Conservation (phyloP, 768 basidiomycete genomes). For the Mycena indigotica region DNA sequence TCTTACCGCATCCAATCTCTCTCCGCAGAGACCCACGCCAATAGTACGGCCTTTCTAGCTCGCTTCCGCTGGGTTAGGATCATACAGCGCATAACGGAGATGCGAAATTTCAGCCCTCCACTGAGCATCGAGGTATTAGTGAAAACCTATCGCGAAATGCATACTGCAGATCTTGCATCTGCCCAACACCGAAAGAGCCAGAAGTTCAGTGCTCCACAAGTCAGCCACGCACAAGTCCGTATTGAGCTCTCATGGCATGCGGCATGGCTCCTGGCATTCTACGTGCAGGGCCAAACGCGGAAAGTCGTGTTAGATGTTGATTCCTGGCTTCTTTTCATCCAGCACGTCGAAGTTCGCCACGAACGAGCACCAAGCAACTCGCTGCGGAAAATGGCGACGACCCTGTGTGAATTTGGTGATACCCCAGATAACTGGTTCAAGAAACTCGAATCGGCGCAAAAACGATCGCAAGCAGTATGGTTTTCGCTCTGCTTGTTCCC, state of each 20-base stretch:
- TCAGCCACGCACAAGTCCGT: conserved; percentile 54
- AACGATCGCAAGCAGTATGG: conserved; percentile 14
- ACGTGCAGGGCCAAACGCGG: conserved; percentile 31
- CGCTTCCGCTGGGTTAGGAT: conserved; percentile 51
- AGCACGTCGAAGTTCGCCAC: conserved; percentile 6
- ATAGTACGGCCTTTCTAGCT: conserved; percentile 52
- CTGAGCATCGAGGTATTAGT: neutral
- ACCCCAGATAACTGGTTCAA: conserved; percentile 30
- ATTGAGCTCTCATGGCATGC: conserved; percentile 56
- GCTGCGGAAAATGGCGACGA: conserved; percentile 9
- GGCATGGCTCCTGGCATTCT: conserved; percentile 60
- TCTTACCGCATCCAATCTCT: conserved; percentile 40
- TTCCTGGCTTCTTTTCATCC: conserved; percentile 52
- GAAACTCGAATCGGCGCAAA: conserved; percentile 8
- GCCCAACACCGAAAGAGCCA: conserved; percentile 18
- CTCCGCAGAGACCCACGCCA: conserved; percentile 43
- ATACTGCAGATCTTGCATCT: neutral
- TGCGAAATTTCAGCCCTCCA: neutral
- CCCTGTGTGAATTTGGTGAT: conserved; percentile 36
- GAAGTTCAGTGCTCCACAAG: conserved; percentile 45
- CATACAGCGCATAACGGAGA: conserved; percentile 38
- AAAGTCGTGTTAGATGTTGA: conserved; percentile 41
- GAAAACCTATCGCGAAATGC: neutral
- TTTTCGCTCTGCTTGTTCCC: too few relatives aligned
- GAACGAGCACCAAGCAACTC: neutral